Evolutionary conservation across 78 protist genomes (phyloP), one percentile per base, ranked within the genome.

Genomic region (Dictyostelium capitatum): DNA sequence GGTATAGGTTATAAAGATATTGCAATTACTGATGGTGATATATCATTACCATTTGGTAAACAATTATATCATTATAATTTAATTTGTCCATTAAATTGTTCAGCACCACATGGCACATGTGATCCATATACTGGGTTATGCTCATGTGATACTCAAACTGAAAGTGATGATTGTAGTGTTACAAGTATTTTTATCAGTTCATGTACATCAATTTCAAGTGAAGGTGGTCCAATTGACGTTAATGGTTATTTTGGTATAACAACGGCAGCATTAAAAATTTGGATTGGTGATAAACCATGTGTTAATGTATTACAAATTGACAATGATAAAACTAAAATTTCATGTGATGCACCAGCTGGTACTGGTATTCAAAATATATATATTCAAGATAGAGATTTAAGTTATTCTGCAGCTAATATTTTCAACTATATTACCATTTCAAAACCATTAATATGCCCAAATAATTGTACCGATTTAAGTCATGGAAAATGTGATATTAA

Each of bases 181-280:
- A n/a, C 65, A 57, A 57, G 65, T n/a, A n/a, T 57, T n/a, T n/a
- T n/a, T n/a, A 57, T 57, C 8, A 28, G n/a, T n/a, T 57, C 65
- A n/a, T 6, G 0, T n/a, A 12, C 17, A 6, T 19, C 65, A n/a
- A 57, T 19, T 4, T n/a, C 6, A 8, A 8, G 30, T n/a, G 19
- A 57, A n/a, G 65, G 65, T 57, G 65, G 65, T n/a, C 17, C 30
- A 57, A 57, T 19, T 0, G n/a, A 15, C 5, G n/a, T 57, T n/a
- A 57, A n/a, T n/a, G 65, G 65, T n/a, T 57, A 57, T n/a, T 57
- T 57, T 57, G 65, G 65, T 11, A n/a, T 0, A n/a, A 6, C 65
- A n/a, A n/a, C 65, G n/a, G 17, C 65, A n/a, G 6, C 4, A 57
- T 57, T 57, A 57, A 15, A 23, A 57, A 57, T 57, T 57, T n/a